A percentile compares a stretch with the other conserved stretches of the same genome.
These are phyloP conservation scores for Melanopsichium pennsylvanicum DNA, from an alignment of 1,284 basidiomycete genomes.

Conservation along the genomic window DNA sequence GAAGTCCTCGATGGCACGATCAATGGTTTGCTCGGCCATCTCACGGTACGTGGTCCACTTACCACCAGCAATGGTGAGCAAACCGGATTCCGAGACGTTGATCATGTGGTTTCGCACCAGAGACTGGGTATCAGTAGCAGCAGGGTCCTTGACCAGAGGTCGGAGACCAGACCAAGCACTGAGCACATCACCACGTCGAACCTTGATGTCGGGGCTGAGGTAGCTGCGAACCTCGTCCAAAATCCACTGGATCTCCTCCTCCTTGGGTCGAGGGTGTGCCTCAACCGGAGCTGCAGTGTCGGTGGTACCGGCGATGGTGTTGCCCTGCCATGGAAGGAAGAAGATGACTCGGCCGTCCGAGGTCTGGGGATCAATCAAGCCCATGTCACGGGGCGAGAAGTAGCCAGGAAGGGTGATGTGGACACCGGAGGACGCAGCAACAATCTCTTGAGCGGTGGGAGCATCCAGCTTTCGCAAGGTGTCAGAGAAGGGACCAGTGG, in stretches of 20 bases:
- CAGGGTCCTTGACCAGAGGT: slow-evolving; percentile 86
- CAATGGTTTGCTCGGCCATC: slow-evolving; percentile 96
- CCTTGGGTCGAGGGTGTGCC: slow-evolving; percentile 81
- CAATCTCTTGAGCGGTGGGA: slow-evolving; percentile 82
- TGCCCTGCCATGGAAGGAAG: slow-evolving; percentile 98
- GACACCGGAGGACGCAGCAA: slow-evolving; percentile 88
- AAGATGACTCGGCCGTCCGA: slow-evolving; percentile 97
- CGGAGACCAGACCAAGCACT: slow-evolving; percentile 93
- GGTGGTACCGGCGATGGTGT: slow-evolving; percentile 95
- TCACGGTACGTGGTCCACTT: slow-evolving; percentile 97
- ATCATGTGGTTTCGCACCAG: slow-evolving; percentile 95
- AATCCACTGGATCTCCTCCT: slow-evolving; percentile 97
- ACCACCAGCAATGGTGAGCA: slow-evolving; percentile 94
- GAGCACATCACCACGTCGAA: slow-evolving; percentile 93
- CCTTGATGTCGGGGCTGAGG: slow-evolving; percentile 88
- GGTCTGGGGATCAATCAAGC: slow-evolving; percentile 91
- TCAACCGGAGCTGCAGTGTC: slow-evolving; percentile 82
- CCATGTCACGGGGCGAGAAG: slow-evolving; percentile 94
- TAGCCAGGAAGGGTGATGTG: slow-evolving; percentile 98
- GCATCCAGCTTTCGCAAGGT: slow-evolving; percentile 85
- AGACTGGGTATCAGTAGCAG: slow-evolving; percentile 81
- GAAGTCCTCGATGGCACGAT: slow-evolving; percentile 84
- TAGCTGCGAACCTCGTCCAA: slow-evolving; percentile 90
- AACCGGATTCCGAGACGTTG: slow-evolving; percentile 79
- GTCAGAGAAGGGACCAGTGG: slow-evolving; percentile 94